Base-by-base conservation (phyloP, 805 yeast genomes). In the Sungouiella thailandica region DNA sequence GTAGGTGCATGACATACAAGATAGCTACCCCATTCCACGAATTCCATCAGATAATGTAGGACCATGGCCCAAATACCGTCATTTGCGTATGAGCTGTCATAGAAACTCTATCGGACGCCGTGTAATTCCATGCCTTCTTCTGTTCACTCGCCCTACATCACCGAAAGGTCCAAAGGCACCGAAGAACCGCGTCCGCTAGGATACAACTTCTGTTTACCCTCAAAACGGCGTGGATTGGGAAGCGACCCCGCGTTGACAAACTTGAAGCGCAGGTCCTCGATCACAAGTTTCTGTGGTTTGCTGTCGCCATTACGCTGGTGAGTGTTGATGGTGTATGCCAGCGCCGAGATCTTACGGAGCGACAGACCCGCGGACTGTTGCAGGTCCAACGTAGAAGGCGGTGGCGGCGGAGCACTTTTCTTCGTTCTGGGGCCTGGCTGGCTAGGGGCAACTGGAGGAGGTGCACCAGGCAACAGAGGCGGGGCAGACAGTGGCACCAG, bases 141-240 rank as follows among this genome's bases (percentile, higher is more conserved):
- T n/a, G n/a, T n/a, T n/a, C n/a, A 23, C 12, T 19, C 7, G 22
- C 22, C 22, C 8, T 19, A 19, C 22, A 19, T 19, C 13, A 33
- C 15, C 34, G 70, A 56, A 35, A 89, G 63, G 46, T 85, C 78
- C 41, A 89, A 62, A 1, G 97, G 97, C 23, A 89, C 93, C 22
- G 95, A 84, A 18, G 88, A 76, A 3, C 97, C 97, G 47, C 96
- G 73, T 10, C 97, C 97, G 60, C 96, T 85, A 12, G 97, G 96
- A 61, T 93, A 93, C 44, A 88, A 64, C 55, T 90, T 88, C 38
- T 73, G 73, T 12, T 43, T 50, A 3, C 80, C 83, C 33, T 74
- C 78, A 51, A 83, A 87, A 31, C 74, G 71, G 45, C 97, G 70
- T n/a, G 98, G 97, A 46, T 77, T 78, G 0, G 98, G 97, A 28